Evolutionary conservation across 2,329 filamentous ascomycete genomes (phyloP).

Genomic region (Penicillium sp.): DNA sequence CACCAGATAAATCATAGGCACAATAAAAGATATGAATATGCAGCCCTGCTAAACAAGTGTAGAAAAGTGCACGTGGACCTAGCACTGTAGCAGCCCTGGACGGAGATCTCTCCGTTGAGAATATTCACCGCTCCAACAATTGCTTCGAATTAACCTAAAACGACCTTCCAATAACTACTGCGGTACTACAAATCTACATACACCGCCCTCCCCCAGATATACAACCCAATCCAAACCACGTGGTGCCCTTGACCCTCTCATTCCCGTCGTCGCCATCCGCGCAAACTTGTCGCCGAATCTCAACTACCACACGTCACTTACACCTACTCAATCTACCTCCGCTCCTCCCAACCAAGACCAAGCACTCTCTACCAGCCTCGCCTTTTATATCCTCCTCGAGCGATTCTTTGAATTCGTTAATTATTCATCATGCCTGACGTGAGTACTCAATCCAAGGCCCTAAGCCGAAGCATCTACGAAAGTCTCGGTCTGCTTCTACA

Average conservation of each 20-base stretch:
- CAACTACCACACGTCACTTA: slow-evolving; percentile 6
- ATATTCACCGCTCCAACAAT: neutral
- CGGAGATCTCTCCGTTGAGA: neutral
- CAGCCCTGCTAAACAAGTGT: neutral
- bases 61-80: neutral
- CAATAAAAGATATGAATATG: no score
- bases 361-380: neutral
- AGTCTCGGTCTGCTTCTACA: neutral
- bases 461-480: neutral
- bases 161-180: neutral
- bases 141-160: neutral
- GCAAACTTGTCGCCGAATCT: slow-evolving; percentile 9
- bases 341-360: neutral
- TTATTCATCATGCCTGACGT: slow-evolving; percentile 35
- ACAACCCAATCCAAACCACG: neutral
- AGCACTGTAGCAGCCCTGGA: neutral
- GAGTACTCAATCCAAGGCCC: slow-evolving; percentile 16
- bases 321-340: neutral
- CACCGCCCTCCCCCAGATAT: neutral
- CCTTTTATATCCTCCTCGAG: neutral
- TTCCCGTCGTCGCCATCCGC: neutral
- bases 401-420: neutral
- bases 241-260: neutral
- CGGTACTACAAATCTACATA: neutral
- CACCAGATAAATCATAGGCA: no score